Base-by-base conservation (phyloP, 805 yeast species). In the Hanseniaspora mollemarum region DNA sequence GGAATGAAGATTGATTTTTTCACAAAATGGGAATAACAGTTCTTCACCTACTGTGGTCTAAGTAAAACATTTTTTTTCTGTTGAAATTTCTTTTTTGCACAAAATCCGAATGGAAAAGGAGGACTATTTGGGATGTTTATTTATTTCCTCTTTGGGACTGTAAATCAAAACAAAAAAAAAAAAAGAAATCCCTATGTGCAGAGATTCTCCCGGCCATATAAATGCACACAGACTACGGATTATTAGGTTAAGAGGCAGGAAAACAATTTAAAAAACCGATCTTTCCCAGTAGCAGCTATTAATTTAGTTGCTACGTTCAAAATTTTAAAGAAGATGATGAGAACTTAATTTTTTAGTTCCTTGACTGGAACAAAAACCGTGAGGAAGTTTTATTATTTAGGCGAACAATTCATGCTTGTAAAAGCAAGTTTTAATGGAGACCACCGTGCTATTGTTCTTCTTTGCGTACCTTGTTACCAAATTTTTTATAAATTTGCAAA, bases 401-500 rank as follows among this genome's bases (percentile, higher is more conserved):
- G 41, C 52, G 52, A 49, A 49, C 52, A 49, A 49, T 49, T 49
- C 52, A 9, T 18, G n/a, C 33, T 19, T 18, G 16, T 26, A 15
- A 28, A 28, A 9, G 36, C 36, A 7, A 35, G 49, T 49, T 49
- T 49, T 49, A 29, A 42, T 49, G 52, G 52, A 49, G 52, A 49
- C 52, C 21, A 42, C 52, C 45, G 52, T 42, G 37, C 43, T 49
- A 49, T 49, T 37, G 48, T 19, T 35, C 52, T 49, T 49, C 41
- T 41, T 43, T 49, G 45, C 29, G 52, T 45, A 36, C 52, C 52
- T 49, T 49, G 52, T 49, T 49, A 49, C 52, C 39, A 49, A 49
- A 41, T 41, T 42, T 41, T 42, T 49, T 26, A 22, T 31, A 36
- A 36, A 21, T 42, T 42, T 31, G 21, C 36, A 49, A 48, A 49